These are phyloP conservation scores for Brettanomyces anomalus DNA, from an alignment of 805 yeast genomes.

Conservation along the genomic window DNA sequence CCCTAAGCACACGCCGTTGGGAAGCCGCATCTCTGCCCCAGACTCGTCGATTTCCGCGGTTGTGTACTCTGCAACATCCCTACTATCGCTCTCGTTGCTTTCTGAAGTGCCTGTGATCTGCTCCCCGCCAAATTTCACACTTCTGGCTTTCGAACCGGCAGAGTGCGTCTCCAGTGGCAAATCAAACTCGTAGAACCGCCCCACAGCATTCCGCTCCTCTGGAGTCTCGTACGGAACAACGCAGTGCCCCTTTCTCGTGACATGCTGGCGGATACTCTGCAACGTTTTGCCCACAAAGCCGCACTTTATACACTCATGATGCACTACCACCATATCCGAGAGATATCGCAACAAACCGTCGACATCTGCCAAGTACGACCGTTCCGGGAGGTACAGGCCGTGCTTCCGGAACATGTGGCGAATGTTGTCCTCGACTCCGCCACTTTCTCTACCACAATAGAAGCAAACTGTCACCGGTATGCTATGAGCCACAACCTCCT, in stretches of 20 bases:
- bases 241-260: constrained; percentile 77
- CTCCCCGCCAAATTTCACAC: no score
- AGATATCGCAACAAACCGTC: constrained; percentile 64
- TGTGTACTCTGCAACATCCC: constrained; percentile 24
- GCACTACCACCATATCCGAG: constrained; percentile 69
- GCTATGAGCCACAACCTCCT: constrained; percentile 13
- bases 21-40: constrained; percentile 60
- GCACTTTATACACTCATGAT: constrained; percentile 76
- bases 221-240: constrained; percentile 78
- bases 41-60: constrained; percentile 20
- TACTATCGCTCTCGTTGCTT: constrained; percentile 28
- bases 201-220: constrained; percentile 60
- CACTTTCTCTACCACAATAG: constrained; percentile 36
- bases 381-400: constrained; percentile 85
- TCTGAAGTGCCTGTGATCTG: constrained; percentile 1
- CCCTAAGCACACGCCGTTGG: constrained; percentile 71
- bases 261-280: constrained; percentile 83
- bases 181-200: constrained; percentile 72
- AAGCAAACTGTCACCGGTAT: constrained; percentile 36
- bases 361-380: constrained; percentile 53
- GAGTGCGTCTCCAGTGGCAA: constrained; percentile 1
- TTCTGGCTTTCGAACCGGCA: background rate
- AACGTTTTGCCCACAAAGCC: constrained; percentile 68
- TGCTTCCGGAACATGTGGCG: constrained; percentile 70
- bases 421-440: constrained; percentile 35